Evolutionary conservation across 148 eudicot species (phyloP), one percentile per base, ranked within the genome.

Genomic region (Rhododendron ovatum): DNA sequence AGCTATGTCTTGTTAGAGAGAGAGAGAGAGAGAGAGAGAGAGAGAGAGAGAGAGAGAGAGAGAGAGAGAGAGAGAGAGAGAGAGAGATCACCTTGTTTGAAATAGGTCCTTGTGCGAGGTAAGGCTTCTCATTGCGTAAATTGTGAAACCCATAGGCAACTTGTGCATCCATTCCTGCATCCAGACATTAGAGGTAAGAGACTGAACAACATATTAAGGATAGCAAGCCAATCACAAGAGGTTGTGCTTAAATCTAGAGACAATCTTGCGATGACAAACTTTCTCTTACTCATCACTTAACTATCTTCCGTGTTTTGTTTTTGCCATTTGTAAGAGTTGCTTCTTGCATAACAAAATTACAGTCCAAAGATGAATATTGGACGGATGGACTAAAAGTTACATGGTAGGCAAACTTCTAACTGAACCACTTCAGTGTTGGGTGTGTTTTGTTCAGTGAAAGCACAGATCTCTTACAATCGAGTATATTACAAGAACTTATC

Each of bases 131-230:
- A 85, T 96, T 93, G 75, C 99, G 94, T 88, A 96, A 89, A 87
- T 90, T 91, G 81, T 96, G 99, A 91, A 96, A 96, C 28, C 99
- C 98, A 86, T 94, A 92, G 11, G 99, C 98, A 73, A 96, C 98
- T 90, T 91, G 98, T 73, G 98, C 99, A 92, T 96, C 99, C 99
- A 96, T 96, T 82, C 99, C 98, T 95, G 86, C 82, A 88, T 50
- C 79, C 2, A 69, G 28, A 82, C 7, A 79, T 43, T 67, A 15
- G 43, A 35, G 81, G 75, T 7, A n/a, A 65, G 71, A 65, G 4
- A 81, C 28, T 80, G 59, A 71, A 84, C 24, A 81, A 57, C 22
- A 76, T 1, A 80, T 26, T 1, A 77, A 82, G 13, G 51, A 33
- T 43, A 74, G 75, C 28, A 45, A 37, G 35, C 18, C 81, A 7